These are phyloP conservation scores for Geotrichum restrictum DNA, from an alignment of 1,139 yeast species.

Conservation along the genomic window DNA sequence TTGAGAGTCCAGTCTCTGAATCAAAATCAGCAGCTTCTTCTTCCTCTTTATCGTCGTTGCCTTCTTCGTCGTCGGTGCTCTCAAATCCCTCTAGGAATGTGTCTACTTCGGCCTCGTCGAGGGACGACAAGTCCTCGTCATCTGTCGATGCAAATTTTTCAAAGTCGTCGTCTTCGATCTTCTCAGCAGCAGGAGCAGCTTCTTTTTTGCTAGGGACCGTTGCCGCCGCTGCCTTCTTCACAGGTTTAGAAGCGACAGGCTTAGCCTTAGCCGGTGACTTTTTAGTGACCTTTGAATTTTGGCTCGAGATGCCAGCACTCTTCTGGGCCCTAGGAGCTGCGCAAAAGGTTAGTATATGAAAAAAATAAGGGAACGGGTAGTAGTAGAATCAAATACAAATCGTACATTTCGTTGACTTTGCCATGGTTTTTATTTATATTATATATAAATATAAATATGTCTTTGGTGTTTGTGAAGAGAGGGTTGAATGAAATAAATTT, in stretches of 20 bases:
- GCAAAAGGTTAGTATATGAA: constrained; percentile 11
- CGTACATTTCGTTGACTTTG: constrained; percentile 18
- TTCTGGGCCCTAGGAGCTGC: constrained; percentile 16
- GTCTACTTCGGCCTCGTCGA: constrained; percentile 34
- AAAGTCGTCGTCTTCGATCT: constrained; percentile 39
- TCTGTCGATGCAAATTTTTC: constrained; percentile 31
- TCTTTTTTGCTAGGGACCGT: constrained; percentile 23
- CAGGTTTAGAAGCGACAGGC: constrained; percentile 12
- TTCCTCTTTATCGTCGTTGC: constrained; percentile 25
- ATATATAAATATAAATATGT: background rate
- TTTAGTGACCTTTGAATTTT: constrained; percentile 21
- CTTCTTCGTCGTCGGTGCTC: constrained; percentile 37
- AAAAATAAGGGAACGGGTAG: too few species aligned
- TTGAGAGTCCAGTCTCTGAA: constrained; percentile 15
- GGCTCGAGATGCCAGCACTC: constrained; percentile 11
- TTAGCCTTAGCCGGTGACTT: constrained; percentile 16
- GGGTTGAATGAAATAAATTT: background rate
- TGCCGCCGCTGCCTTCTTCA: constrained; percentile 14
- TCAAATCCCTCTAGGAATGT: constrained; percentile 22
- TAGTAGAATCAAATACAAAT: background rate
- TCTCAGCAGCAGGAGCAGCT: constrained; percentile 31
- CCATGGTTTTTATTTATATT: background rate
- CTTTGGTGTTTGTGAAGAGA: too few species aligned
- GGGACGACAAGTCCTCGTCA: constrained; percentile 31
- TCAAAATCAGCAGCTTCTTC: constrained; percentile 17